These are phyloP conservation scores for Aspergillus taichungensis DNA, from an alignment of 495 filamentous ascomycete genomes.

Conservation along the genomic window DNA sequence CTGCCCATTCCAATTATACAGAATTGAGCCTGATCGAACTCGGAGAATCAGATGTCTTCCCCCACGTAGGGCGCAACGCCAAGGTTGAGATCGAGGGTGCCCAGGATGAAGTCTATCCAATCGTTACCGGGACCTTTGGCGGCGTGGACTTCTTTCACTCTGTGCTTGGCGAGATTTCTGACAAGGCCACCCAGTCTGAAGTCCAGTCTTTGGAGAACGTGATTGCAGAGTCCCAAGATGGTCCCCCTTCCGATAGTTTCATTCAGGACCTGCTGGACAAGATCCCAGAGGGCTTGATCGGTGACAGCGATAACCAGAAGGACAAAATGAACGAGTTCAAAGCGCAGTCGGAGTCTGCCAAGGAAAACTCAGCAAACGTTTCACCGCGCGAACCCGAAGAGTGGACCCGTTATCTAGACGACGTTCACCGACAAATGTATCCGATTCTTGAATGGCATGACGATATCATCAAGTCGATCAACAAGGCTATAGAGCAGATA, in stretches of 20 bases:
- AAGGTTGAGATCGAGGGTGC: conserved; percentile 57
- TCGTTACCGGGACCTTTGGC: conserved; percentile 85
- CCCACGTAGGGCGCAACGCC: conserved; percentile 70
- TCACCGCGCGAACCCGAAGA: conserved; percentile 68
- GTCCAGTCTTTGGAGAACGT: conserved; percentile 72
- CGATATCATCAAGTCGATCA: conserved; percentile 69
- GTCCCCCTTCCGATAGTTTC: conserved; percentile 47
- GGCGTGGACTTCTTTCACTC: conserved; percentile 83
- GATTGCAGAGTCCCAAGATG: conserved; percentile 48
- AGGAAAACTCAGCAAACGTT: conserved; percentile 43
- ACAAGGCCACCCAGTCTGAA: conserved; percentile 83
- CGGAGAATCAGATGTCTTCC: conserved; percentile 70
- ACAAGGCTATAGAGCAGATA: conserved; percentile 66
- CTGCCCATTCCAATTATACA: conserved; percentile 84
- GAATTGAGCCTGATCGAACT: conserved; percentile 81
- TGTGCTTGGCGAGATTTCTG: conserved; percentile 78
- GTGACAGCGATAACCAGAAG: conserved; percentile 54
- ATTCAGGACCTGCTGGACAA: conserved; percentile 68
- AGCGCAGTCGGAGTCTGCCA: conserved; percentile 51
- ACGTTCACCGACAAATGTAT: conserved; percentile 66
- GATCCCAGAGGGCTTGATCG: conserved; percentile 68
- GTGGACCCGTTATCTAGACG: conserved; percentile 56
- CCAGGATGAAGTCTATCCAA: conserved; percentile 56
- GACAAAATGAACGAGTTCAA: conserved; percentile 57
- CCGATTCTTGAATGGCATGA: conserved; percentile 85